Evolutionary conservation across 495 filamentous ascomycete genomes (phyloP).

Genomic region (Aspergillus leporis): DNA sequence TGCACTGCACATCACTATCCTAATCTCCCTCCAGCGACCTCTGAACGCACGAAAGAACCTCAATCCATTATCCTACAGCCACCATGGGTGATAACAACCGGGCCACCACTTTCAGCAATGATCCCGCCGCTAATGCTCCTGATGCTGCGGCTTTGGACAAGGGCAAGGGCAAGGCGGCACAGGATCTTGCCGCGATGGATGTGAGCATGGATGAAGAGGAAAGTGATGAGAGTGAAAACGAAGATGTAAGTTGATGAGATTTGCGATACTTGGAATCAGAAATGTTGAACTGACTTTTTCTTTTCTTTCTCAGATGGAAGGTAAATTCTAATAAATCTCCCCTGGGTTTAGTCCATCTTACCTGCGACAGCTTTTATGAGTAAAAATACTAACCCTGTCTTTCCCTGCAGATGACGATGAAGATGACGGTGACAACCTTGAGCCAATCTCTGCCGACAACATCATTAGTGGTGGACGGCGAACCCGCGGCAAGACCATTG

Average conservation of each 20-base stretch:
- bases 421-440: conserved; percentile 79
- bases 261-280: neutral
- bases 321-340: neutral
- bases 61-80: conserved; percentile 14
- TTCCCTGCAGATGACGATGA: conserved; percentile 54
- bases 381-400: conserved; percentile 8
- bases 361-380: neutral
- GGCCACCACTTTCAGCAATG: conserved; percentile 29
- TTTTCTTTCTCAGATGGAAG: conserved; percentile 1
- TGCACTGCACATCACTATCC: neutral
- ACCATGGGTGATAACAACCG: conserved; percentile 44
- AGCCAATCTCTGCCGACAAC: conserved; percentile 85
- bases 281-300: neutral
- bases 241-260: conserved; percentile 51
- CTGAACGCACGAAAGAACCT: conserved; percentile 7
- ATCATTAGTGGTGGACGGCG: conserved; percentile 77
- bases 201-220: conserved; percentile 67
- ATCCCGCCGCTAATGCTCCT: conserved; percentile 35
- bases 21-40: conserved; percentile 8
- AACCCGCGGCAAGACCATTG: conserved; percentile 80
- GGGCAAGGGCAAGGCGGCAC: conserved; percentile 63
- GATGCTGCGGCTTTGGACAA: conserved; percentile 42
- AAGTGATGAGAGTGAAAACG: conserved; percentile 65
- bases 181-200: conserved; percentile 52
- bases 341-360: neutral